These are phyloP conservation scores for Coleophoma cylindrospora DNA, from an alignment of 2,329 filamentous ascomycete genomes.

Conservation along the genomic window DNA sequence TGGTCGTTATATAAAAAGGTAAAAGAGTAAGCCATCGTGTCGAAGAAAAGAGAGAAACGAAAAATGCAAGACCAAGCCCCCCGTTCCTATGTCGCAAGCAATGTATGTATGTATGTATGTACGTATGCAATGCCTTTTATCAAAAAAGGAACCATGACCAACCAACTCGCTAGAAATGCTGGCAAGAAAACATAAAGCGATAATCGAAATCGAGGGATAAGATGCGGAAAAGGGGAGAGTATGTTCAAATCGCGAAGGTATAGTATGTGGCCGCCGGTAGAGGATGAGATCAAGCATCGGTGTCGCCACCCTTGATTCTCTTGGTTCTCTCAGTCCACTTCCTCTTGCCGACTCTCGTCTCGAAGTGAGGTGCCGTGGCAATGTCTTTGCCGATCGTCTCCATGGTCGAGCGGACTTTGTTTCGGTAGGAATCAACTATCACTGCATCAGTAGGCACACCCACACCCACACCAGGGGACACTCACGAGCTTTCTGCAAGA, in stretches of 20 bases:
- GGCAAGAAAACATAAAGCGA: neutral
- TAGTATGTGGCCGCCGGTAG: neutral
- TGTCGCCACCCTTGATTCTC: slow-evolving; percentile 20
- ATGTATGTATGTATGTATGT: neutral
- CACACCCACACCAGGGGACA: slow-evolving; percentile 22
- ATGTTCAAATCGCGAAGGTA: neutral
- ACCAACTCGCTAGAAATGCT: neutral
- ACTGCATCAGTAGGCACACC: no score
- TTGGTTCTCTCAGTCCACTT: slow-evolving; percentile 59
- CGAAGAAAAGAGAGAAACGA: neutral
- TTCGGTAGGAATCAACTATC: slow-evolving; percentile 87
- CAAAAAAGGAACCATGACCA: neutral
- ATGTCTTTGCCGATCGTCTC: slow-evolving; percentile 74
- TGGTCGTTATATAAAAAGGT: neutral
- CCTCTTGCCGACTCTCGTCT: slow-evolving; percentile 82
- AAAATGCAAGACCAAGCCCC: neutral
- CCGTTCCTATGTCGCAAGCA: neutral
- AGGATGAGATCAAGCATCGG: neutral
- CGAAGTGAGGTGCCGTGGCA: slow-evolving; percentile 76
- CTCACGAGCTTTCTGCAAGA: slow-evolving; percentile 87
- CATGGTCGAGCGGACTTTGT: slow-evolving; percentile 82
- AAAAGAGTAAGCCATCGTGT: neutral
- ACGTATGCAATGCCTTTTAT: neutral
- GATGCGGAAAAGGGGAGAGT: neutral
- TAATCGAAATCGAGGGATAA: neutral